Conservation (phyloP, 148 eudicot genomes). For the Camellia sinensis region DNA sequence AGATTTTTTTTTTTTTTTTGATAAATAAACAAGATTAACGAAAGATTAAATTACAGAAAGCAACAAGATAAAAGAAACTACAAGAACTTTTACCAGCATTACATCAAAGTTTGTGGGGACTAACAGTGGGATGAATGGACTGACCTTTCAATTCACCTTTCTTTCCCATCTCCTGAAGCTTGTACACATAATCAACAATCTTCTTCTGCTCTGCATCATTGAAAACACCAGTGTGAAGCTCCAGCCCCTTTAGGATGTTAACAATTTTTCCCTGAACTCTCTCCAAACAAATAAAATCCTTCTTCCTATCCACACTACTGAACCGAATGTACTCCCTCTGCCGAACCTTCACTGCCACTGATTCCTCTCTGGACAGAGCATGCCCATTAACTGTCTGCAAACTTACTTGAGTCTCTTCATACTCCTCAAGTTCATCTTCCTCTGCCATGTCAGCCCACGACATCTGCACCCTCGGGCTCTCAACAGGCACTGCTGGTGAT, state of each 20-base stretch:
- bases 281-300: slow-evolving; percentile 74
- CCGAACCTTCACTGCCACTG: slow-evolving; percentile 24
- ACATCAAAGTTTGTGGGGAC: not conserved
- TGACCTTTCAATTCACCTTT: slow-evolving; percentile 77
- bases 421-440: slow-evolving; percentile 76
- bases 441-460: slow-evolving; percentile 98
- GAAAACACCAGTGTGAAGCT: slow-evolving; percentile 83
- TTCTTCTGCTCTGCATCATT: slow-evolving; percentile 86
- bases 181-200: slow-evolving; percentile 65
- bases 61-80: not conserved
- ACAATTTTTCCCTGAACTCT: slow-evolving; percentile 61
- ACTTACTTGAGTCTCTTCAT: slow-evolving; percentile 48
- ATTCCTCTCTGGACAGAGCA: slow-evolving; percentile 28
- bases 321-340: slow-evolving; percentile 75
- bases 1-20: too few species aligned
- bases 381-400: slow-evolving; percentile 22
- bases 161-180: slow-evolving; percentile 65
- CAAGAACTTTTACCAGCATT: slow-evolving; percentile 1
- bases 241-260: slow-evolving; percentile 83
- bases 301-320: slow-evolving; percentile 59
- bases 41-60: not conserved
- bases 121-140: not conserved
- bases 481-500: slow-evolving; percentile 15
- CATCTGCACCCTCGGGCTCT: slow-evolving; percentile 38
- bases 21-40: not conserved